Evolutionary conservation across 1,284 basidiomycete species (phyloP), one percentile per base, ranked within the genome.

Genomic region (Boletus smithii): DNA sequence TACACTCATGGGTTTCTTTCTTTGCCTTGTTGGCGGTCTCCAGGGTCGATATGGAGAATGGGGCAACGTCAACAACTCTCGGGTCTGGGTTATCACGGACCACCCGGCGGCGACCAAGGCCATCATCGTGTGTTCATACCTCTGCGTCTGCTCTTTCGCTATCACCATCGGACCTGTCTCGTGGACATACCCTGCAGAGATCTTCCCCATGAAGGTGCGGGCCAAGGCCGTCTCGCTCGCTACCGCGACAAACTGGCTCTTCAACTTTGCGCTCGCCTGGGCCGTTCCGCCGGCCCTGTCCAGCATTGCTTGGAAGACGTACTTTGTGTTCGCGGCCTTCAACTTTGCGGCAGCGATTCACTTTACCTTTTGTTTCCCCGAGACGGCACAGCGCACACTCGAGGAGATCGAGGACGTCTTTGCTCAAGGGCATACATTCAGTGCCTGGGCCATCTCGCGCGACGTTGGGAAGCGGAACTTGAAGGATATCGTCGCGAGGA

Each of bases 351-450:
- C 79, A 4, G 81, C 76, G 60, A 69, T 87, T 44, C 84, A 88
- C 55, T 70, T 88, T 47, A 69, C 81, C 59, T 87, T 87, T 72
- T 83, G 81, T 73, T 86, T 79, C 73, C 85, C 83, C 20, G 83
- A 88, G 69, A 88, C 85, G 11, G 81, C 81, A 18, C 79, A 80
- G 3, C 75, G 83, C 2, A 79, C 82, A 11, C 76, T 88, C 16
- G 85, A 88, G 68, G 84, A 88, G 67, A 75, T 88, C 45, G 87
- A 90, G 60, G 84, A 82, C 1, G 77, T 89, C 52, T 89, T 89
- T 69, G 67, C 69, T 9, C 76, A 82, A 54, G 84, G 84, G 0
- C 79, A 89, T 57, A 61, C 67, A 16, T 88, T 84, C 66, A 71
- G 77, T n/a, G 85, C 87, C 6, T 89, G 85, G 85, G 75, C 74